Percentiles rank a stretch among this genome's conserved stretches.
Evolutionary conservation across 176 grass and related monocot genomes (phyloP).

Genomic region (Carex parvula): DNA sequence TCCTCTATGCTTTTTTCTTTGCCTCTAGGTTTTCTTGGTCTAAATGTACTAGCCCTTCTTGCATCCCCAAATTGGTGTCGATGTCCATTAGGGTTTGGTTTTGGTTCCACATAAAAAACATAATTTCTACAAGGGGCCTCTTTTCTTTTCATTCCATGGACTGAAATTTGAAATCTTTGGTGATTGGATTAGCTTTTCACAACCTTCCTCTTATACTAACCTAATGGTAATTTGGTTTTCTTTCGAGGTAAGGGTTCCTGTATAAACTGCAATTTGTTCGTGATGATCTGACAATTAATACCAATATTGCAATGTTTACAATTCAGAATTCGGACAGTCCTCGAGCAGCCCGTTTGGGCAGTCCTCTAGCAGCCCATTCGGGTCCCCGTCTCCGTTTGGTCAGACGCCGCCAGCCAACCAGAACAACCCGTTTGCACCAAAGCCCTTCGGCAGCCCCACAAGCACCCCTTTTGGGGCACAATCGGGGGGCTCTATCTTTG

Average conservation of each 20-base stretch:
- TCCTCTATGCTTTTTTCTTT: neutral
- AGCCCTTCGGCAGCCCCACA: conserved; percentile 64
- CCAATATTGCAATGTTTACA: neutral
- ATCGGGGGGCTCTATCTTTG: conserved; percentile 51
- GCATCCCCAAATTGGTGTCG: too few species aligned
- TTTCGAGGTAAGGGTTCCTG: neutral
- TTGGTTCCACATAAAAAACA: neutral
- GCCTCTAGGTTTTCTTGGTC: neutral
- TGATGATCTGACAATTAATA: neutral
- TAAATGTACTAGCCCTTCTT: neutral
- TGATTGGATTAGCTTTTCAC: too few species aligned
- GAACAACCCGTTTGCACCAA: conserved; percentile 70
- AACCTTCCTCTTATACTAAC: too few species aligned
- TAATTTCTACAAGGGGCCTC: neutral
- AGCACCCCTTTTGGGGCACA: conserved; percentile 44
- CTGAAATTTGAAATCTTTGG: too few species aligned
- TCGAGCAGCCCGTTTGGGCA: conserved; percentile 46
- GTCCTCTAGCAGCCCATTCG: conserved; percentile 50
- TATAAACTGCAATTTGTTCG: neutral
- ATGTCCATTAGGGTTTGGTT: neutral
- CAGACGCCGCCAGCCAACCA: conserved; percentile 35
- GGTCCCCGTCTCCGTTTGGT: conserved; percentile 44
- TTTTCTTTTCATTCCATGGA: too few species aligned
- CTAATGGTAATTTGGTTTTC: neutral
- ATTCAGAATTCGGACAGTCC: conserved; percentile 20